phyloP scores from a whole-genome alignment of 1,284 basidiomycete genomes.

The Calocybe gambosa region DNA sequence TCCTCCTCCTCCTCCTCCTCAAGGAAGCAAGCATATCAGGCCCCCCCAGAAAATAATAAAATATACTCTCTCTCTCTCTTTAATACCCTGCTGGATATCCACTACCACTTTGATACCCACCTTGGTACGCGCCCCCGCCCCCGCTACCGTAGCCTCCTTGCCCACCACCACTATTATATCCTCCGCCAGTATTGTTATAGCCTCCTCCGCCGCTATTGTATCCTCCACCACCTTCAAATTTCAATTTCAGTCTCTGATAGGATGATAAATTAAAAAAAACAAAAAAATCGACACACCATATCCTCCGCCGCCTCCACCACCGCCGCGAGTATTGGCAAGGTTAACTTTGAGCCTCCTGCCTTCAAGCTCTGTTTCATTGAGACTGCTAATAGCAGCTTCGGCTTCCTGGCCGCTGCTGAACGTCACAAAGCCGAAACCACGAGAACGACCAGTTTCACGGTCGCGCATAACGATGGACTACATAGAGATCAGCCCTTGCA shows the following conservation, averaged over 20 bases:
- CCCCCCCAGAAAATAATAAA: too few species aligned
- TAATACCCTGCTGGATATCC: constrained; percentile 11
- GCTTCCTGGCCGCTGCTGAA: constrained; percentile 64
- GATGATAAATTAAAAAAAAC: too few species aligned
- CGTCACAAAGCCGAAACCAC: constrained; percentile 95
- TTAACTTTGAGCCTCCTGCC: constrained; percentile 92
- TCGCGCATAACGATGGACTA: constrained; percentile 97
- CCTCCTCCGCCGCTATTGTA: constrained; percentile 15
- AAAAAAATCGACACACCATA: background rate
- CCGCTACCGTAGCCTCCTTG: constrained; percentile 15
- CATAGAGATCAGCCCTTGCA: constrained; percentile 28
- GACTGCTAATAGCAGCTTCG: constrained; percentile 65
- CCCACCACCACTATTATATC: constrained; percentile 11
- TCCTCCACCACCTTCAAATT: constrained; percentile 4
- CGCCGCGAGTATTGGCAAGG: constrained; percentile 80
- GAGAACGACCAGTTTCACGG: constrained; percentile 92
- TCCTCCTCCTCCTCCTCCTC: too few species aligned
- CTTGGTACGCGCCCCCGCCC: too few species aligned
- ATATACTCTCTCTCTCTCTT: too few species aligned
- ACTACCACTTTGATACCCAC: constrained; percentile 5
- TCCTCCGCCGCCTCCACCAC: constrained; percentile 20
- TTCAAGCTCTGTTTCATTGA: constrained; percentile 94
- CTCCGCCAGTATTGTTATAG: too few species aligned
- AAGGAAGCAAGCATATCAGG: too few species aligned
- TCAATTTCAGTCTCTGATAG: too few species aligned